phyloP scores from a whole-genome alignment of 257 asterid species.

The Ballota nigra region DNA sequence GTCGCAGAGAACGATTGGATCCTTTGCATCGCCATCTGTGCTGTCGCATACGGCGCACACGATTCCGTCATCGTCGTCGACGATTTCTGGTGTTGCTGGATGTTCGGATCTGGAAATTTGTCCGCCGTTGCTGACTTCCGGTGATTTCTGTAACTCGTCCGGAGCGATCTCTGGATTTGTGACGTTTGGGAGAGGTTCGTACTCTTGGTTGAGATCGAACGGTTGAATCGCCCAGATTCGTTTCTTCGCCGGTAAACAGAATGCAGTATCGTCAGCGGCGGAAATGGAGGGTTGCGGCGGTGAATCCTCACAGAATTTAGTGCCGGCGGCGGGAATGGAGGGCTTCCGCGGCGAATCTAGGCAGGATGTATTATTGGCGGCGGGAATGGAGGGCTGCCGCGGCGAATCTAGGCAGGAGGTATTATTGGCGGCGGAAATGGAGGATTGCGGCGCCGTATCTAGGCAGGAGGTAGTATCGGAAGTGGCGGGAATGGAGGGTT shows the following conservation, averaged over 20 bases:
- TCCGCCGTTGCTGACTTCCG: background rate
- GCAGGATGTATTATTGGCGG: too few species aligned
- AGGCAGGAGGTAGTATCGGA: slow-evolving; percentile 11
- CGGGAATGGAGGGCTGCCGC: background rate
- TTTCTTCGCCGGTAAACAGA: slow-evolving; percentile 79
- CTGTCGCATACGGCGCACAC: slow-evolving; percentile 68
- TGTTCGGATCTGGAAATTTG: background rate
- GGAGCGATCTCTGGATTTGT: slow-evolving; percentile 5
- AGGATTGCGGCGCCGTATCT: slow-evolving; percentile 23
- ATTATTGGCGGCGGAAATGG: too few species aligned
- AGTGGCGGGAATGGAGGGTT: background rate
- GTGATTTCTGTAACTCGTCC: background rate
- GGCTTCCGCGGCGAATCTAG: background rate
- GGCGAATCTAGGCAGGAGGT: slow-evolving; percentile 30
- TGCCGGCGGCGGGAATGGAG: slow-evolving; percentile 16
- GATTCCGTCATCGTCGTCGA: slow-evolving; percentile 60
- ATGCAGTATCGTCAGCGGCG: slow-evolving; percentile 22
- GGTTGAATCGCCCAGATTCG: slow-evolving; percentile 63
- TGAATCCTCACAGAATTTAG: slow-evolving; percentile 29
- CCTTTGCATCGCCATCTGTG: slow-evolving; percentile 82
- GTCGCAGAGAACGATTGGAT: slow-evolving; percentile 86
- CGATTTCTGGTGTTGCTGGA: background rate
- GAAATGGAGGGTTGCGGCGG: slow-evolving; percentile 10
- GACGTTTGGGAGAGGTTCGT: slow-evolving; percentile 12
- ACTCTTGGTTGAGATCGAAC: slow-evolving; percentile 54